Evolutionary conservation across 2,329 filamentous ascomycete genomes (phyloP).

Genomic region (Tolypocladium sp.): DNA sequence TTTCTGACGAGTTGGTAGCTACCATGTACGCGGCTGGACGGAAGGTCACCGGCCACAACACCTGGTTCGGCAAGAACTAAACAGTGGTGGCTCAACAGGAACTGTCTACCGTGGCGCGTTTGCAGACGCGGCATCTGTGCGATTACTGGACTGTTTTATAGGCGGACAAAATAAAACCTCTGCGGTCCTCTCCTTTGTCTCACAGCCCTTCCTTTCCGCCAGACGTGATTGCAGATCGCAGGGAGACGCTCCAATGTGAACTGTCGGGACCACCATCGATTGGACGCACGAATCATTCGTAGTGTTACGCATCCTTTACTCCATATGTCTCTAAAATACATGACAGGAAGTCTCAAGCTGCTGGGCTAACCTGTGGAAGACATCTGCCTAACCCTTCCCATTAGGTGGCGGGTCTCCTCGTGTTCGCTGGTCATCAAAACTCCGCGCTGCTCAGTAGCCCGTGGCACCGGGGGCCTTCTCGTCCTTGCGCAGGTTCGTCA

Average conservation of each 20-base stretch:
- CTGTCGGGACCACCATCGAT: background rate
- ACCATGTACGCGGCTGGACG: conserved; percentile 65
- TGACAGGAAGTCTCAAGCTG: background rate
- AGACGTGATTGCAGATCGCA: background rate
- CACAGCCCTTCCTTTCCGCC: background rate
- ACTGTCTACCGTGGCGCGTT: background rate
- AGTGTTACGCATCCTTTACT: background rate
- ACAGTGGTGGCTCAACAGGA: background rate
- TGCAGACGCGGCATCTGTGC: background rate
- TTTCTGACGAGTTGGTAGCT: conserved; percentile 25
- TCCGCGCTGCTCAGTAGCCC: conserved; percentile 39
- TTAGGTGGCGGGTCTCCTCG: background rate
- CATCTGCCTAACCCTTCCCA: background rate
- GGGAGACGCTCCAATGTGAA: background rate
- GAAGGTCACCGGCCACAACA: conserved; percentile 70
- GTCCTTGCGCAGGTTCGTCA: conserved; percentile 84
- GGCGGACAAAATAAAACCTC: background rate
- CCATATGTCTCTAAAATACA: background rate
- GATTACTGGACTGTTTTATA: background rate
- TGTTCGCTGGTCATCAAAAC: background rate
- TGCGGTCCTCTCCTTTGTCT: background rate
- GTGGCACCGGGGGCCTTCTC: conserved; percentile 68
- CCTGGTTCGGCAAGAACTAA: conserved; percentile 57
- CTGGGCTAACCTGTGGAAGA: background rate
- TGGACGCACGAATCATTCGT: background rate